These are phyloP conservation scores for Aquanectria penicillioides DNA, from an alignment of 2,329 filamentous ascomycete species.

Conservation along the genomic window DNA sequence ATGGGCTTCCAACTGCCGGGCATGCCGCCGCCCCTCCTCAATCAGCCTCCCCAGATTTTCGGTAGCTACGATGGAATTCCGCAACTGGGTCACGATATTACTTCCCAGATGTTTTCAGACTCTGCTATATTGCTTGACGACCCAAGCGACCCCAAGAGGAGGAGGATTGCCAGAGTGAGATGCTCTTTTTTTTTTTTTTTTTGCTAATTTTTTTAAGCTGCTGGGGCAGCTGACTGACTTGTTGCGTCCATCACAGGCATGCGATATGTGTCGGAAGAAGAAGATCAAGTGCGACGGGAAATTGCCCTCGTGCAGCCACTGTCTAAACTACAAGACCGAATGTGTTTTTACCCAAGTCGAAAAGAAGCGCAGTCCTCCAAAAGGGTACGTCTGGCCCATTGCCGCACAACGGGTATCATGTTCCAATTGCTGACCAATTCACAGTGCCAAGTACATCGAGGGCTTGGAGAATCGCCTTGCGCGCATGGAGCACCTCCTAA, in stretches of 20 bases:
- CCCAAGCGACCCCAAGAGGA: slow-evolving; percentile 84
- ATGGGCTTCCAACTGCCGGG: slow-evolving; percentile 68
- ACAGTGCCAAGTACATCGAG: slow-evolving; percentile 95
- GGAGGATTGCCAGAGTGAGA: slow-evolving; percentile 86
- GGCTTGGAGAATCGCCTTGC: slow-evolving; percentile 92
- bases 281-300: slow-evolving; percentile 99
- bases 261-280: slow-evolving; percentile 96
- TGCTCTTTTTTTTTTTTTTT: background rate
- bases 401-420: background rate
- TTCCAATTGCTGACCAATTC: slow-evolving; percentile 31
- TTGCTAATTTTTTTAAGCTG: too few species aligned
- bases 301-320: slow-evolving; percentile 93
- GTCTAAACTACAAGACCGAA: slow-evolving; percentile 97
- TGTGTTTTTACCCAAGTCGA: slow-evolving; percentile 98
- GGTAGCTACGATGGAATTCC: slow-evolving; percentile 71
- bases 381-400: slow-evolving; percentile 72
- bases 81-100: slow-evolving; percentile 65
- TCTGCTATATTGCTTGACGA: slow-evolving; percentile 68
- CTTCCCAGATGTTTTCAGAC: slow-evolving; percentile 69
- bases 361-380: slow-evolving; percentile 97
- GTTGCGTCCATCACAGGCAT: slow-evolving; percentile 68
- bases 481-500: slow-evolving; percentile 93
- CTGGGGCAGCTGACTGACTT: slow-evolving; percentile 26
- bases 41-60: slow-evolving; percentile 76
- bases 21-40: slow-evolving; percentile 69